A percentile compares a stretch with the other conserved stretches of the same genome.
phyloP scores from a whole-genome alignment of 2,329 filamentous ascomycete genomes.

The Diaporthe velutina region DNA sequence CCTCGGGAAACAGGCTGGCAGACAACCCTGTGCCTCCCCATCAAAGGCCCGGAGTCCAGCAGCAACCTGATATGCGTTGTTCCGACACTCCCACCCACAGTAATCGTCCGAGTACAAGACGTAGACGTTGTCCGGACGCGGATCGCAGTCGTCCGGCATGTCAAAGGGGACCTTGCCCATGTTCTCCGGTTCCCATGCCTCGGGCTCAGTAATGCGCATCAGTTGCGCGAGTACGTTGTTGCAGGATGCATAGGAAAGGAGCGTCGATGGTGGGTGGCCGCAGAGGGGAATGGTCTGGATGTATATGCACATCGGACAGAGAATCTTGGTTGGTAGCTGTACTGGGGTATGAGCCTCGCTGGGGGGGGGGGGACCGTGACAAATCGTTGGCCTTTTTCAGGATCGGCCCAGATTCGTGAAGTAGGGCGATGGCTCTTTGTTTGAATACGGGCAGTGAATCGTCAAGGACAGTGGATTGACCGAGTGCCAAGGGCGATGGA shows the following conservation, averaged over 20 bases:
- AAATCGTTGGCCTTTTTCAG: not conserved
- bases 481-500: too few species aligned
- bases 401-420: not conserved
- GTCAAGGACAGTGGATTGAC: not conserved
- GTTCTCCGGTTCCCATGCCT: slow-evolving; percentile 41
- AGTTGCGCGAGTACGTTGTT: slow-evolving; percentile 40
- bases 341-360: not conserved
- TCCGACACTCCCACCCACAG: slow-evolving; percentile 48
- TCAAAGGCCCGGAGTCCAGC: not conserved
- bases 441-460: not conserved
- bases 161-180: slow-evolving; percentile 40
- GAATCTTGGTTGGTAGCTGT: too few species aligned
- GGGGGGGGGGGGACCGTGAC: not conserved
- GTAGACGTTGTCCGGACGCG: slow-evolving; percentile 39
- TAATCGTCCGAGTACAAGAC: slow-evolving; percentile 40
- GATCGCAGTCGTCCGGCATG: slow-evolving; percentile 42
- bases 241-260: slow-evolving; percentile 45
- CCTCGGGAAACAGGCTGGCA: slow-evolving; percentile 30
- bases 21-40: not conserved
- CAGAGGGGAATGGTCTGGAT: slow-evolving; percentile 43
- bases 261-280: slow-evolving; percentile 39
- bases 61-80: slow-evolving; percentile 38
- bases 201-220: slow-evolving; percentile 41
- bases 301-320: slow-evolving; percentile 44
- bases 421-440: not conserved